A percentile compares a stretch with the other conserved stretches of the same genome.
Conservation (phyloP, 306 rosid genomes). For the Castanospermum australe region DNA sequence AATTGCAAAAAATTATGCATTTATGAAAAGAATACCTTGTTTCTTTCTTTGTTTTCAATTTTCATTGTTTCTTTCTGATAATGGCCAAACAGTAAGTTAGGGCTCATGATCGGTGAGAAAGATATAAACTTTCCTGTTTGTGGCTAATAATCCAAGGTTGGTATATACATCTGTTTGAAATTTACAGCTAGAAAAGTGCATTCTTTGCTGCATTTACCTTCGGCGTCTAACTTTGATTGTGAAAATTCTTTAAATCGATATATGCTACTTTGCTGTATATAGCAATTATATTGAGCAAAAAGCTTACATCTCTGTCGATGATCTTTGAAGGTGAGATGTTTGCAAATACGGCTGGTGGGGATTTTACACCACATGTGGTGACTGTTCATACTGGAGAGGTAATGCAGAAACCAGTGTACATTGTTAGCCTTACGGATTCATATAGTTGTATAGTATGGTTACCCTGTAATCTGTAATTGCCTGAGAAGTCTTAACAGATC, state of each 20-base stretch:
- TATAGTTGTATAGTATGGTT: neutral
- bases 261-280: neutral
- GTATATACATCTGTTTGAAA: neutral
- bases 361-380: constrained; percentile 72
- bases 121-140: constrained; percentile 24
- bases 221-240: neutral
- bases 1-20: neutral
- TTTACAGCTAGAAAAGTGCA: neutral
- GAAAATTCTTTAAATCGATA: neutral
- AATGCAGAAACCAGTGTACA: constrained; percentile 9
- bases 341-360: constrained; percentile 58
- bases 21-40: neutral
- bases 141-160: constrained; percentile 7
- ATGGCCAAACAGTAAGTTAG: constrained; percentile 5
- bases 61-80: neutral
- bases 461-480: neutral
- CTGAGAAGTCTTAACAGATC: constrained; percentile 12
- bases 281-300: neutral
- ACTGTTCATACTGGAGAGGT: constrained; percentile 80
- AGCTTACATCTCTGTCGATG: constrained; percentile 28
- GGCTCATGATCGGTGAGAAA: constrained; percentile 26
- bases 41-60: neutral
- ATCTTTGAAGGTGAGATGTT: constrained; percentile 59
- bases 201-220: neutral
- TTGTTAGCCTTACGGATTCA: constrained; percentile 3